Base-by-base conservation (phyloP, 192 early-diverging fungal genomes). In the Geosiphon pyriformis region DNA sequence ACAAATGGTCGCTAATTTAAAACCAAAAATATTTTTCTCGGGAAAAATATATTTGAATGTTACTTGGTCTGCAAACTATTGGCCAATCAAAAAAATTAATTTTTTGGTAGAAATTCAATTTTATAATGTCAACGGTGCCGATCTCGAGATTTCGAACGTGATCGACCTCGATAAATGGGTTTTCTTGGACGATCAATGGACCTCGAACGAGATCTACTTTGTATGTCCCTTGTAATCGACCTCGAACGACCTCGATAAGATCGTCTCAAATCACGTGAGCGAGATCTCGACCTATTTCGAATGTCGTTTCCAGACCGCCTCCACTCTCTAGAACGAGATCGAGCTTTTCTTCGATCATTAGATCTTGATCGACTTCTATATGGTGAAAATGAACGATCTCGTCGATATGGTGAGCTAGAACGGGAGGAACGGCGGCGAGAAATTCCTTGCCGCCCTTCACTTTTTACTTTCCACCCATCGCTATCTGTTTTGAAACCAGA, bases 351-450 rank as follows among this genome's bases (percentile, higher is more conserved):
- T 59, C 65, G 49, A 4, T 57, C 65, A n/a, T 17, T 26, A 32
- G 61, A 64, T 25, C 25, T 51, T 31, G 61, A 52, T 31, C 61
- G 48, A 30, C 61, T 61, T 18, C 60, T 49, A 34, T 35, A 22
- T 26, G 59, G 61, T 23, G 61, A 64, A 10, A 47, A 23, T 23
- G 49, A 62, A 20, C 68, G 68, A 52, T 62, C 68, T 23, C 61
- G 59, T 49, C 34, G 22, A 26, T 51, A 48, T 30, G 68, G 68
- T 47, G 68, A 60, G 8, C 67, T 61, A 25, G 68, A 69, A 11
- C 31, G 57, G 20, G 68, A 69, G 8, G 59, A 62, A 12, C 68
- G 59, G 22, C 59, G 37, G 18, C 29, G 55, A 11, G 25, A 69
- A 26, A 18, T 20, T 23, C 37, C 12, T 22, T 29, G 4, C 23